Evolutionary conservation across 192 early-diverging fungal species (phyloP), one percentile per base, ranked within the genome.

Genomic region (Coemansia sp.): DNA sequence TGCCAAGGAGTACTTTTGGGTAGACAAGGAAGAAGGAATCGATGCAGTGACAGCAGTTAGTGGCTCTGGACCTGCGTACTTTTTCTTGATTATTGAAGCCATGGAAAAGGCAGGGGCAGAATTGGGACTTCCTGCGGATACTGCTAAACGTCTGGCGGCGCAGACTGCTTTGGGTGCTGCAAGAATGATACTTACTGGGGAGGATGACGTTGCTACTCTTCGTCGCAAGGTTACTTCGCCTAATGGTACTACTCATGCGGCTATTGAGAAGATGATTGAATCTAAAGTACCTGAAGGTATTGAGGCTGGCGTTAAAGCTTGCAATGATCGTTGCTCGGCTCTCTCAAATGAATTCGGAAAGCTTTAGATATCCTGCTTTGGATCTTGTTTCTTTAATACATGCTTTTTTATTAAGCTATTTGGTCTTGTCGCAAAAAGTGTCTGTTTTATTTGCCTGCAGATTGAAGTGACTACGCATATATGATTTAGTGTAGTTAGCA

Each of bases 11-110:
- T 84, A 88, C n/a, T 86, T 87, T 50, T 97, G 93, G 93, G 90
- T 95, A 22, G 86, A 90, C 21, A 63, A 65, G 2, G 94, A 97
- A 63, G 34, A 49, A 0, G 75, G 89, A 38, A 86, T 97, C 52
- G 95, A 97, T 62, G 87, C 93, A 0, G 94, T 95, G 31, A 94
- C 92, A 1, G 92, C 87, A 4, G 75, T 94, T n/a, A 91, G 88
- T 54, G 93, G 95, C 3, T 91, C 89, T n/a, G 95, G 95, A 4
- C 95, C 95, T 3, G 95, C 95, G 2, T 97, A 97, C 70, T 97
- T 97, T 75, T 97, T 97, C 82, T 74, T 94, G 65, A 81, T 97
- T 58, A 85, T 95, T 74, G 95, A 95, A 77, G 87, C 87, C 5
- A 89, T 95, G 83, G 88, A 93, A 69, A 84, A 92, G 49, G 90